Conservation (phyloP, 768 basidiomycete species). For the Erythrobasidium yunnanense region DNA sequence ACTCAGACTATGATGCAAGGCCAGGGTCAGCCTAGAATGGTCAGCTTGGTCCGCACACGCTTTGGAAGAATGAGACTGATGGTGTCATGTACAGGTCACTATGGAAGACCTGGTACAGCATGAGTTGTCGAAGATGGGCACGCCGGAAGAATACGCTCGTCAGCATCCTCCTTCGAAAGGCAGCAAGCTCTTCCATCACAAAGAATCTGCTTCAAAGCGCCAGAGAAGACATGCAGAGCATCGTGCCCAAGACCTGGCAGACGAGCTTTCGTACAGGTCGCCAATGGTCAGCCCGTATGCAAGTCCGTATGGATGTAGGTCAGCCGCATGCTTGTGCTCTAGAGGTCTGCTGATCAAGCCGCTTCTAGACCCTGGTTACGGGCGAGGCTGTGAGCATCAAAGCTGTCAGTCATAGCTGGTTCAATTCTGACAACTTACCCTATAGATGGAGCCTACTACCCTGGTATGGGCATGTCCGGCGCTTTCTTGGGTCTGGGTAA, state of each 20-base stretch:
- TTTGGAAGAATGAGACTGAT: no score
- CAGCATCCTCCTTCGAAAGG: conserved; percentile 9
- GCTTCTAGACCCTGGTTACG: conserved; percentile 15
- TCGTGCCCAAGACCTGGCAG: conserved; percentile 11
- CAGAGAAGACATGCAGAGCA: conserved; percentile 22
- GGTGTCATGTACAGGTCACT: not conserved
- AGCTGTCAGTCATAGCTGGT: no score
- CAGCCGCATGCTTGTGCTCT: no score
- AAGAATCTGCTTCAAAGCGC: conserved; percentile 10
- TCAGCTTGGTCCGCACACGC: no score
- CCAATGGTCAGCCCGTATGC: not conserved
- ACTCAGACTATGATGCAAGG: not conserved
- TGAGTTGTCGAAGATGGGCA: conserved; percentile 15
- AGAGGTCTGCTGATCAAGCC: no score
- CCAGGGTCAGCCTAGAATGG: not conserved
- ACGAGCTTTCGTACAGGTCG: not conserved
- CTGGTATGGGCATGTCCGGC: conserved; percentile 7
- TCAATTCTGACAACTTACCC: not conserved
- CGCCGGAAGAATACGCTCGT: conserved; percentile 24
- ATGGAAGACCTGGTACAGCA: conserved; percentile 22
- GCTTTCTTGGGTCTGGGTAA: conserved; percentile 10
- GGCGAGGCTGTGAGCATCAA: no score
- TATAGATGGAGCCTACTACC: not conserved
- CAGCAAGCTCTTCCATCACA: conserved; percentile 14
- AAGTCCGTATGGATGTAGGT: conserved; percentile 16